Evolutionary conservation across 352 stramenopile genomes (phyloP), one percentile per base, ranked within the genome.

Genomic region (Elongisporangium undulatum): DNA sequence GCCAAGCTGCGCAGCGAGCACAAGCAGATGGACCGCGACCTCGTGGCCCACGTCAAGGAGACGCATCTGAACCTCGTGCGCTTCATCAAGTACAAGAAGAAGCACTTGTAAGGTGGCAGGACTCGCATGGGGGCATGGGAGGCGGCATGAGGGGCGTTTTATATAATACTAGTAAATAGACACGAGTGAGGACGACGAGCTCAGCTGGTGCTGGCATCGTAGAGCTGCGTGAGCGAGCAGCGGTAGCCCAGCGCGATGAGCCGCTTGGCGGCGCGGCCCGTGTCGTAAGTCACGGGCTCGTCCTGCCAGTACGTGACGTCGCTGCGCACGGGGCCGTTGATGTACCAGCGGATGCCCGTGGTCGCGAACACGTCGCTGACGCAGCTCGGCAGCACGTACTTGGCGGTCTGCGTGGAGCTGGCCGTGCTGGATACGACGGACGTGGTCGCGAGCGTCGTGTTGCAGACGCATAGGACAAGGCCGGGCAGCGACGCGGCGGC

Each of bases 21-120:
- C 51, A 90, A 90, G 67, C 55, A 78, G 17, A 76, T 94, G 60
- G 87, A 96, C 58, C 85, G 87, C 49, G 83, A 77, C 23, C 66
- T 96, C 9, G 74, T 90, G 22, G 83, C 83, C 0, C 87, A 96
- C 67, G 67, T 94, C 39, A 94, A 94, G 69, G 87, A 96, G 68
- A 93, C 85, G 24, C 82, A 85, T 7, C 63, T 94, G 52, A 96
- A 96, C 73, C 77, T 96, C 62, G 65, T 83, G 55, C 85, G 87
- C 49, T 96, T 96, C 62, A 89, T 96, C 71, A 96, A 96, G 81
- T 96, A 96, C 81, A 96, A 96, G 78, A 94, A 94, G 75, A 89
- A 84, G 66, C 81, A 92, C 59, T 54, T 90, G 73, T 90, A 74
- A 82, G 63, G 9, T 49, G 49, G 17, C 7, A 20, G n/a, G 23